Conservation (phyloP, 2,329 filamentous ascomycete genomes). For the Botrytis tulipae region DNA sequence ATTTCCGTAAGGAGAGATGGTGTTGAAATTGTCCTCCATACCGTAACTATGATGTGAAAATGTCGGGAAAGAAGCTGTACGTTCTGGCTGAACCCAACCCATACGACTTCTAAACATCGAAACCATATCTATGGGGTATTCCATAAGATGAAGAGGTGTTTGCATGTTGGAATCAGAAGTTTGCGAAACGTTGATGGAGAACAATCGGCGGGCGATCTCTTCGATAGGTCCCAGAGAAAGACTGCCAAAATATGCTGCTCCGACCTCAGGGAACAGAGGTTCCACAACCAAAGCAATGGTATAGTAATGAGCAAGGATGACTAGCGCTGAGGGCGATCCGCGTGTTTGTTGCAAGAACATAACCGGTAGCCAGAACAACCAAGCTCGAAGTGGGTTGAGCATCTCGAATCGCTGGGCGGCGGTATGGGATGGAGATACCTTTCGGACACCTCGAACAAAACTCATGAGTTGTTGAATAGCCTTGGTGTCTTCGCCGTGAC, state of each 20-base stretch:
- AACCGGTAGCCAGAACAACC: constrained; percentile 95
- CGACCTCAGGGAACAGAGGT: constrained; percentile 87
- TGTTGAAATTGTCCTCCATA: constrained; percentile 46
- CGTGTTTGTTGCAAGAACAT: constrained; percentile 75
- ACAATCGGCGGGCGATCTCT: constrained; percentile 75
- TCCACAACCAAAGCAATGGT: constrained; percentile 84
- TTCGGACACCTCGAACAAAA: constrained; percentile 70
- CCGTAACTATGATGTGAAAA: constrained; percentile 57
- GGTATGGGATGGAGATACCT: constrained; percentile 66
- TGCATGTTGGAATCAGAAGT: constrained; percentile 56
- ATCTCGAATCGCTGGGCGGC: constrained; percentile 87
- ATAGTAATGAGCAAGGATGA: constrained; percentile 83
- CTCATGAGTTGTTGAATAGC: constrained; percentile 67
- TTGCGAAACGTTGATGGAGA: constrained; percentile 63
- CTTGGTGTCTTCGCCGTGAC: constrained; percentile 67
- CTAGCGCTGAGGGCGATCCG: constrained; percentile 71
- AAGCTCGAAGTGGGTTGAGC: constrained; percentile 81
- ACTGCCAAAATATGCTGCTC: constrained; percentile 81
- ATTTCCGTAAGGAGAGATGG: constrained; percentile 55
- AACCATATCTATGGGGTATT: constrained; percentile 68
- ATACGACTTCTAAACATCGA: constrained; percentile 67
- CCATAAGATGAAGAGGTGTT: constrained; percentile 66
- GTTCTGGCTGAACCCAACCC: constrained; percentile 61
- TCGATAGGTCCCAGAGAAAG: constrained; percentile 79
- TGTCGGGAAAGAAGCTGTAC: constrained; percentile 60